Evolutionary conservation across 2,329 filamentous ascomycete species (phyloP).

Genomic region (Fusarium robinianum): DNA sequence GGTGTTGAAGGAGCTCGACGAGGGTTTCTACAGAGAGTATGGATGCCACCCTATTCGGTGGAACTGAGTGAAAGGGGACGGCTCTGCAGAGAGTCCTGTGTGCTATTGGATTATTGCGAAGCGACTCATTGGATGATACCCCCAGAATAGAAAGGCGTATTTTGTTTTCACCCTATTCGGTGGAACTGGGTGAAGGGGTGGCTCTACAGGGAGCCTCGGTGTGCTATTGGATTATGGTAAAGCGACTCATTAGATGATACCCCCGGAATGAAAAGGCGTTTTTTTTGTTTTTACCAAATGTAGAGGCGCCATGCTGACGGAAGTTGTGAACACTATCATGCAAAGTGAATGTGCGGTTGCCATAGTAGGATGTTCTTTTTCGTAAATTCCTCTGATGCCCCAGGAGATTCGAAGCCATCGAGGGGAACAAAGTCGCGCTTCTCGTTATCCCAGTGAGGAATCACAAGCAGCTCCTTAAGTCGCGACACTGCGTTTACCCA

Average conservation of each 20-base stretch:
- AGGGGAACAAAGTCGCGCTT: slow-evolving; percentile 17
- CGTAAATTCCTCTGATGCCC: slow-evolving; percentile 12
- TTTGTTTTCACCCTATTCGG: slow-evolving; percentile 19
- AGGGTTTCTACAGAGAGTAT: slow-evolving; percentile 16
- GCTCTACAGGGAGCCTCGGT: background rate
- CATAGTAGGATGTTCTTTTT: slow-evolving; percentile 24
- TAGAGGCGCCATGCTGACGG: slow-evolving; percentile 11
- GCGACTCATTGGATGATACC: too few species aligned
- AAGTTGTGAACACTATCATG: slow-evolving; percentile 18
- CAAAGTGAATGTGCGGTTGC: slow-evolving; percentile 23
- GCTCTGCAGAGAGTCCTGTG: too few species aligned
- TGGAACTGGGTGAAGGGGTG: slow-evolving; percentile 13
- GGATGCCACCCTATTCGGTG: slow-evolving; percentile 21
- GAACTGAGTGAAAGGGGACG: slow-evolving; percentile 3
- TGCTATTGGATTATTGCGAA: too few species aligned
- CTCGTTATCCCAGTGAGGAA: slow-evolving; percentile 22
- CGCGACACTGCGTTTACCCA: slow-evolving; percentile 17
- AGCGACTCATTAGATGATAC: slow-evolving; percentile 26
- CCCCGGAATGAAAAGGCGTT: slow-evolving; percentile 7
- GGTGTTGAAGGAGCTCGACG: slow-evolving; percentile 15
- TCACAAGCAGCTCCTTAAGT: slow-evolving; percentile 7
- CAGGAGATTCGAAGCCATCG: slow-evolving; percentile 1
- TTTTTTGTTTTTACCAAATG: background rate
- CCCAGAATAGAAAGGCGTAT: too few species aligned
- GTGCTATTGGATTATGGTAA: slow-evolving; percentile 8